These are phyloP conservation scores for Aspergillus carbonarius DNA, from an alignment of 2,329 filamentous ascomycete species.

Conservation along the genomic window DNA sequence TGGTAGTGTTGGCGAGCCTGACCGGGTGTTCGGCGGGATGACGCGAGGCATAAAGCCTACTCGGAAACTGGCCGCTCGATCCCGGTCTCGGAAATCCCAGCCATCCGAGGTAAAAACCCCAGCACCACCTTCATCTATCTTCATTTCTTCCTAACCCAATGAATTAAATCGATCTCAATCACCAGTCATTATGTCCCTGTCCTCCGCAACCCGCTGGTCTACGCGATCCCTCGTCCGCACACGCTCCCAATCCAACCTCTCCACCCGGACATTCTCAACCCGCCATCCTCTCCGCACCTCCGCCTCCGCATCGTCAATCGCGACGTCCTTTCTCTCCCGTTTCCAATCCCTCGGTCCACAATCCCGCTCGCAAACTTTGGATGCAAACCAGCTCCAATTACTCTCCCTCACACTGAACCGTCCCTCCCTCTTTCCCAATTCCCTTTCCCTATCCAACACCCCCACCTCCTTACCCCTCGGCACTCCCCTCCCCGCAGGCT, in stretches of 20 bases:
- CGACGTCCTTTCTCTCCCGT: constrained; percentile 43
- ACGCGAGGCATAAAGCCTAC: neutral
- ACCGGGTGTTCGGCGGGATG: neutral
- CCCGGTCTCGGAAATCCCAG: constrained; percentile 1
- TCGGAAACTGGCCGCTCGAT: neutral
- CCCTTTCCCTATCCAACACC: constrained; percentile 39
- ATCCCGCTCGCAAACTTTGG: constrained; percentile 53
- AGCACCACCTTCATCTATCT: neutral
- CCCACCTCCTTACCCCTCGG: constrained; percentile 39
- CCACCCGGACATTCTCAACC: constrained; percentile 15
- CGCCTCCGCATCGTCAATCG: constrained; percentile 34
- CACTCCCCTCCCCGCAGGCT: constrained; percentile 57
- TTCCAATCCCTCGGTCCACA: constrained; percentile 45
- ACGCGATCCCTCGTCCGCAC: neutral
- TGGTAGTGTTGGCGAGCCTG: too few species aligned
- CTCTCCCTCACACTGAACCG: constrained; percentile 60
- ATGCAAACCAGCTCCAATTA: constrained; percentile 64
- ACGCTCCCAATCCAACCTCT: neutral
- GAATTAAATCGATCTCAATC: neutral
- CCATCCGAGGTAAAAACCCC: neutral
- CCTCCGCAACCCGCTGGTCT: neutral
- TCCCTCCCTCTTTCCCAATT: constrained; percentile 41
- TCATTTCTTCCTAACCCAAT: neutral
- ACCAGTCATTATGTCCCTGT: constrained; percentile 7
- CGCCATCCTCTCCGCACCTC: constrained; percentile 14